Evolutionary conservation across 352 stramenopile genomes (phyloP).

Genomic region (Phytophthora citrophthora): DNA sequence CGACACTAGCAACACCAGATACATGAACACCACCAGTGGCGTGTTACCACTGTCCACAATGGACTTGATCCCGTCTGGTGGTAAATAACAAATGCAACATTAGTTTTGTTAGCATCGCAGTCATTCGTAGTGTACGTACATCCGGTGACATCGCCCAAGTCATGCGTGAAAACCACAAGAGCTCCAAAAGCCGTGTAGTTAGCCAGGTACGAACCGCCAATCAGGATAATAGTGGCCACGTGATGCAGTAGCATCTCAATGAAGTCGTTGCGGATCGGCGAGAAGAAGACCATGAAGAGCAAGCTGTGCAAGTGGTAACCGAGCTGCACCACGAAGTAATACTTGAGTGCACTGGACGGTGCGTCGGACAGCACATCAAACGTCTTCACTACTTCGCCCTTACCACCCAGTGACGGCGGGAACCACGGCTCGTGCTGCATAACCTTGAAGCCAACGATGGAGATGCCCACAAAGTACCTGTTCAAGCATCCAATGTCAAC

Average conservation of each 20-base stretch:
- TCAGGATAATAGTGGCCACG: slow-evolving; percentile 61
- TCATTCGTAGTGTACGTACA: slow-evolving; percentile 35
- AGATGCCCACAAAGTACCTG: slow-evolving; percentile 66
- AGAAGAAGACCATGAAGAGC: slow-evolving; percentile 62
- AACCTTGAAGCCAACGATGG: slow-evolving; percentile 41
- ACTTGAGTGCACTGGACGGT: slow-evolving; percentile 43
- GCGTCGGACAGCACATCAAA: slow-evolving; percentile 40
- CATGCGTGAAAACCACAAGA: slow-evolving; percentile 59
- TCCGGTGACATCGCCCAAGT: slow-evolving; percentile 58
- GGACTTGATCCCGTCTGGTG: slow-evolving; percentile 69
- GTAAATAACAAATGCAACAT: slow-evolving; percentile 7
- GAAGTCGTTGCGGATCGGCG: slow-evolving; percentile 63
- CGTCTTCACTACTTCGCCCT: slow-evolving; percentile 37
- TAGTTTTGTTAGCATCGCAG: slow-evolving; percentile 8
- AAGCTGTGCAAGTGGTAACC: slow-evolving; percentile 65
- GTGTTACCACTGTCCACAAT: slow-evolving; percentile 58
- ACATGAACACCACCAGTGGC: slow-evolving; percentile 37
- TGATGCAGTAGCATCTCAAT: slow-evolving; percentile 69
- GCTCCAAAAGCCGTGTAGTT: slow-evolving; percentile 56
- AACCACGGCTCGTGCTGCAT: slow-evolving; percentile 60
- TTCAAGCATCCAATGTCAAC: slow-evolving; percentile 5
- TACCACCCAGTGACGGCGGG: slow-evolving; percentile 42
- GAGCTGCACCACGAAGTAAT: slow-evolving; percentile 63
- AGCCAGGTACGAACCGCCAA: slow-evolving; percentile 47
- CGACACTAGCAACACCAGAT: slow-evolving; percentile 40